These are phyloP conservation scores for Fragosphaeria purpurea DNA, from an alignment of 2,329 filamentous ascomycete genomes.

Conservation along the genomic window DNA sequence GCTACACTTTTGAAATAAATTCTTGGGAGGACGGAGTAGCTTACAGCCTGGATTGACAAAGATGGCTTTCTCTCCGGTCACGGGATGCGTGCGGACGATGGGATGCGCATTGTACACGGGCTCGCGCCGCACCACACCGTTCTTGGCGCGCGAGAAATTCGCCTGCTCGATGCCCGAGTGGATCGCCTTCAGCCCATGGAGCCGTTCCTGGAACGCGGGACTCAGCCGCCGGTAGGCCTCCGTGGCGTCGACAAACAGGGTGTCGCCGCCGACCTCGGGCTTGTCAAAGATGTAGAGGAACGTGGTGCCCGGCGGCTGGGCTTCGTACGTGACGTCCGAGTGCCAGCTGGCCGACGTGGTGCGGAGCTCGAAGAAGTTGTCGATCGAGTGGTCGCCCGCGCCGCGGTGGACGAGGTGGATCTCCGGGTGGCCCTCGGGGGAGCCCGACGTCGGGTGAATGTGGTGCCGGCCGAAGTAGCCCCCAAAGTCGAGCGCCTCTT, in stretches of 20 bases:
- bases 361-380: constrained; percentile 44
- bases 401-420: constrained; percentile 63
- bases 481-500: constrained; percentile 52
- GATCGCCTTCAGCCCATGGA: constrained; percentile 70
- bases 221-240: constrained; percentile 74
- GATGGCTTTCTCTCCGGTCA: constrained; percentile 73
- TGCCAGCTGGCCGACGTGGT: constrained; percentile 83
- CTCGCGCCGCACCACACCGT: constrained; percentile 63
- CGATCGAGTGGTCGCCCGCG: constrained; percentile 50
- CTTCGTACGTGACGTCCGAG: constrained; percentile 78
- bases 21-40: constrained; percentile 15
- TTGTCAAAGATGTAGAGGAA: constrained; percentile 80
- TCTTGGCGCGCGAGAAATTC: constrained; percentile 52
- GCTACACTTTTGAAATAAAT: neutral
- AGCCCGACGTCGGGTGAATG: constrained; percentile 59
- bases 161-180: constrained; percentile 80
- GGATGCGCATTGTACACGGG: constrained; percentile 68
- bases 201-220: constrained; percentile 40
- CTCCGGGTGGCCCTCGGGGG: constrained; percentile 55
- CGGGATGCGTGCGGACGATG: constrained; percentile 70
- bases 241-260: constrained; percentile 67
- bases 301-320: constrained; percentile 79
- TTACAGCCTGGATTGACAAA: constrained; percentile 76
- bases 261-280: constrained; percentile 71
- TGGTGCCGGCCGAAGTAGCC: constrained; percentile 53